Evolutionary conservation across 2,329 filamentous ascomycete species (phyloP).

Genomic region (Trichoderma sp.): DNA sequence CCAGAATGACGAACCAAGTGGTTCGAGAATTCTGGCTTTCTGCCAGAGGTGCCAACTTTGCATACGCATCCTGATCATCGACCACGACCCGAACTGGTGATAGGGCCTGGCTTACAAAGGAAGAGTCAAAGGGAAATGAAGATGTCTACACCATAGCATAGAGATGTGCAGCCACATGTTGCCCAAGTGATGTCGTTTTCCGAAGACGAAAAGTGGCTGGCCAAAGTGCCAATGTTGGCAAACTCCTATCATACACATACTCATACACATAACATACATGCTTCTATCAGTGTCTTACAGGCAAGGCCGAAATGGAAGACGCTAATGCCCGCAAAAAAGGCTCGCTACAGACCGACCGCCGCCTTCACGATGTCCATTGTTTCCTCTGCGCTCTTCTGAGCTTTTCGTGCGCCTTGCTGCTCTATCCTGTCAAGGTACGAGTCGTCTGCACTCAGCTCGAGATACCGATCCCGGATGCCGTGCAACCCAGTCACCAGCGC

Average conservation of each 20-base stretch:
- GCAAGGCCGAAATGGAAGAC: background rate
- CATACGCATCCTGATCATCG: slow-evolving; percentile 56
- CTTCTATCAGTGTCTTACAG: background rate
- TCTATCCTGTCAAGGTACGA: slow-evolving; percentile 61
- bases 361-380: slow-evolving; percentile 58
- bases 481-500: slow-evolving; percentile 56
- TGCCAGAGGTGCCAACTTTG: slow-evolving; percentile 63
- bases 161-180: slow-evolving; percentile 3
- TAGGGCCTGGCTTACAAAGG: background rate
- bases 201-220: background rate
- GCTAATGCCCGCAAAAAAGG: background rate
- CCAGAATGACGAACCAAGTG: slow-evolving; percentile 64
- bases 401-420: slow-evolving; percentile 60
- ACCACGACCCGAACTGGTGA: background rate
- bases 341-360: slow-evolving; percentile 53
- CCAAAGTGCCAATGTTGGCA: background rate
- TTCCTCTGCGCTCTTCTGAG: slow-evolving; percentile 60
- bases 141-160: slow-evolving; percentile 1
- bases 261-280: slow-evolving; percentile 1
- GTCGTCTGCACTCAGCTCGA: slow-evolving; percentile 50
- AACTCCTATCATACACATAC: slow-evolving; percentile 1
- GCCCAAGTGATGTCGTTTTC: background rate
- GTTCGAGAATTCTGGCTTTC: slow-evolving; percentile 74
- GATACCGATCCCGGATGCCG: slow-evolving; percentile 60
- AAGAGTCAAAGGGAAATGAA: background rate